A percentile compares a stretch with the other conserved stretches of the same genome.
Conservation (phyloP, 495 filamentous ascomycete species). For the Neurospora tetrasperma region DNA sequence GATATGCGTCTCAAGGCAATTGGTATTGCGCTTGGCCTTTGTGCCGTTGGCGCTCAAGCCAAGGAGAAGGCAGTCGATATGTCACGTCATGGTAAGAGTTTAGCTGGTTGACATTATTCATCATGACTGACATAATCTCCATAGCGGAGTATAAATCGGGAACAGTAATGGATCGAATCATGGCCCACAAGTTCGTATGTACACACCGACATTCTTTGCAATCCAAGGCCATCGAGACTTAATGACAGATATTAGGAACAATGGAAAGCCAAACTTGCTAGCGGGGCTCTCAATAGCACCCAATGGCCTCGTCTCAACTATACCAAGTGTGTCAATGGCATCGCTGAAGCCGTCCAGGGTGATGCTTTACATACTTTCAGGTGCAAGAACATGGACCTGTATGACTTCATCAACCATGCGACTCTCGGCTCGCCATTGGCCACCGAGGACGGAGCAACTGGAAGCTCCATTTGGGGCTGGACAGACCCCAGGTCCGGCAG, state of each 20-base stretch:
- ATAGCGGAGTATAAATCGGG: background rate
- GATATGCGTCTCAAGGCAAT: background rate
- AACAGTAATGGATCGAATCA: slow-evolving; percentile 6
- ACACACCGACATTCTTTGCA: background rate
- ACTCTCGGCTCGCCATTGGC: slow-evolving; percentile 27
- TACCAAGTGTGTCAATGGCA: slow-evolving; percentile 31
- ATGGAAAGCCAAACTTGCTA: slow-evolving; percentile 3
- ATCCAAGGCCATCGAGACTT: background rate
- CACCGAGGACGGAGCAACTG: slow-evolving; percentile 33
- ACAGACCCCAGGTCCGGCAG: background rate
- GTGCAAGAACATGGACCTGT: slow-evolving; percentile 42
- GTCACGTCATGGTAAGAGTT: background rate
- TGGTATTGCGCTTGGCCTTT: background rate
- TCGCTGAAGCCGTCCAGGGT: slow-evolving; percentile 27
- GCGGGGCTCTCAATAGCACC: background rate
- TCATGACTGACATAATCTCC: background rate
- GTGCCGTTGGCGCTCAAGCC: background rate
- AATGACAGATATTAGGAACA: background rate
- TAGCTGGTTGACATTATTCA: background rate
- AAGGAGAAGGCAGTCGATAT: background rate
- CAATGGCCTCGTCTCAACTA: slow-evolving; percentile 2
- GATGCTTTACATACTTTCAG: slow-evolving; percentile 35
- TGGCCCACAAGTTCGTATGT: slow-evolving; percentile 4
- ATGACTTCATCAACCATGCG: slow-evolving; percentile 30
- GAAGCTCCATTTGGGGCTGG: slow-evolving; percentile 2